phyloP scores from a whole-genome alignment of 208 protist genomes.

The Trichomonas tenax region DNA sequence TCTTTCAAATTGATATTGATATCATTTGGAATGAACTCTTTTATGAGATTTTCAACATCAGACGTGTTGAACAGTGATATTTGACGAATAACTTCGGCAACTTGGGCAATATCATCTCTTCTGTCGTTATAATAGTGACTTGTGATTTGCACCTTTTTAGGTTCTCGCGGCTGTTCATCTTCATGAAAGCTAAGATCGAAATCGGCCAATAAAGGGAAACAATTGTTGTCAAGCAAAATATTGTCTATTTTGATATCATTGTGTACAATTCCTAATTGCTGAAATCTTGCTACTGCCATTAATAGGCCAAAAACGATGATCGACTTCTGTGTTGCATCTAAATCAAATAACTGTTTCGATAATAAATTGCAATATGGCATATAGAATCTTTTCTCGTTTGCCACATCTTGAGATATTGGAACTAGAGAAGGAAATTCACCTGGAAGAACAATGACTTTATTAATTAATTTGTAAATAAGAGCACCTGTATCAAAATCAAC shows the following conservation, averaged over 20 bases:
- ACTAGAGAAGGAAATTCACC: not conserved
- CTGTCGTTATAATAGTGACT: not conserved
- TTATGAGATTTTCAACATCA: no score
- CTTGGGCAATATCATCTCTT: not conserved
- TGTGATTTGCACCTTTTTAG: not conserved
- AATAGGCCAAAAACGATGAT: not conserved
- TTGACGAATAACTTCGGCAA: not conserved
- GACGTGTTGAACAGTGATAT: not conserved
- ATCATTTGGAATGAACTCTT: no score
- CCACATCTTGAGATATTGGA: not conserved
- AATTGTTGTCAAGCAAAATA: not conserved
- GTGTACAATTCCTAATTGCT: not conserved
- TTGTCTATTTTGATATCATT: not conserved
- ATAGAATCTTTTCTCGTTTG: not conserved
- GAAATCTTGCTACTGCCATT: not conserved
- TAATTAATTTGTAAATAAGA: not conserved
- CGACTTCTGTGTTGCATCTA: not conserved
- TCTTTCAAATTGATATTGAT: no score
- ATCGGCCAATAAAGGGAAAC: not conserved
- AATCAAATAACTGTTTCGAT: not conserved
- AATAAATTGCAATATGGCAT: not conserved
- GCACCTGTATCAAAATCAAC: not conserved
- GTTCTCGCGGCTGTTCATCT: not conserved
- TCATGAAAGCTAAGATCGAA: not conserved
- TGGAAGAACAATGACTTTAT: no score